These are phyloP conservation scores for Fagopyrum esculentum DNA, from an alignment of 148 eudicot genomes.

Conservation along the genomic window DNA sequence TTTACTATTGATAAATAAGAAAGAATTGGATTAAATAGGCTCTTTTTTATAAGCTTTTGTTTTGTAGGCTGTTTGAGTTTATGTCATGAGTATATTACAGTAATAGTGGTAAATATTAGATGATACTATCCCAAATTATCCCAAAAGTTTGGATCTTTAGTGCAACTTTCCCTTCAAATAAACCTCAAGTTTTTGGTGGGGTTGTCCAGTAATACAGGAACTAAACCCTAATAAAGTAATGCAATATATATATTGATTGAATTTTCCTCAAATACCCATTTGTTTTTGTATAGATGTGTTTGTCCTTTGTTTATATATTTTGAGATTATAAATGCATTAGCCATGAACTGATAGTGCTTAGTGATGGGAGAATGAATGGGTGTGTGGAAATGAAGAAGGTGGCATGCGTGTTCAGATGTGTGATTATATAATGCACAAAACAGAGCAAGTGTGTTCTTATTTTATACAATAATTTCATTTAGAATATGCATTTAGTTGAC, in stretches of 20 bases:
- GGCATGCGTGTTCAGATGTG: conserved; percentile 5
- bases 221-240: neutral
- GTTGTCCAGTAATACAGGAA: neutral
- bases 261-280: neutral
- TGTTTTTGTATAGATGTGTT: neutral
- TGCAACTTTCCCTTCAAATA: too few relatives aligned
- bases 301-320: conserved; percentile 10
- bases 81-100: too few relatives aligned
- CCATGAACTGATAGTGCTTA: conserved; percentile 15
- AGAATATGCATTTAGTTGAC: neutral
- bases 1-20: too few relatives aligned
- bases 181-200: neutral
- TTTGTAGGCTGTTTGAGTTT: too few relatives aligned
- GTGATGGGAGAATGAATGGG: conserved; percentile 11
- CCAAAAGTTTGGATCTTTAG: too few relatives aligned
- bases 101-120: too few relatives aligned
- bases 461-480: neutral
- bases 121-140: too few relatives aligned
- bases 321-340: conserved; percentile 27
- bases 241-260: neutral
- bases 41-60: too few relatives aligned
- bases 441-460: conserved; percentile 4
- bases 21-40: too few relatives aligned
- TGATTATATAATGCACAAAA: neutral
- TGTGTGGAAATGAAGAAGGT: conserved; percentile 16